Base-by-base conservation (phyloP, 139 green algal genomes). In the Coccomyxa sp. region DNA sequence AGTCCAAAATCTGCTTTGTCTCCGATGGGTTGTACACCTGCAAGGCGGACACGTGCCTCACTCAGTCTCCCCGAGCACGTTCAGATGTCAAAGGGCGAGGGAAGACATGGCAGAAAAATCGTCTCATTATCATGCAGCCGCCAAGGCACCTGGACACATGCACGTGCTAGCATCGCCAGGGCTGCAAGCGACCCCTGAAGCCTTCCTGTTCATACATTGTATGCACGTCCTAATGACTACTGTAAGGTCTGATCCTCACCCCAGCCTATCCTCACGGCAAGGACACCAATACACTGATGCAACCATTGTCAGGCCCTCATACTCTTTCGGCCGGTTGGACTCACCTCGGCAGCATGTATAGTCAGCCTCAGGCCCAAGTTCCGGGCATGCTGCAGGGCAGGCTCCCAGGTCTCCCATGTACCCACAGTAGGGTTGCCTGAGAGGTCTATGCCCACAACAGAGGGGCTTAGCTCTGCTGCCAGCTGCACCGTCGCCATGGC, bases 331-430 rank as follows among this genome's bases (percentile, higher is more conserved):
- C n/a, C n/a, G n/a, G n/a, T n/a, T n/a, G n/a, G n/a, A n/a, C n/a
- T n/a, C n/a, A 89, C 85, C 79, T 97, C 92, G 0, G 75, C 91
- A 14, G 85, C 90, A 78, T 95, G 93, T 73, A 95, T 74, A 24
- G 89, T 93, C 31, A 96, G 79, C 4, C 68, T 55, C 2, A 97
- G 88, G 10, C 90, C 90, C 35, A 77, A 34, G n/a, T 41, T 44
- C 7, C 88, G 77, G 8, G 92, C 91, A 9, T 27, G 7, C 2
- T 83, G 39, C 68, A 93, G 81, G 6, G 91, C 90, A 7, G 82
- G 83, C 58, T 78, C 31, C 90, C 89, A 95, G 12, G 72, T 79
- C 5, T 24, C 64, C 90, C 87, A 95, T 18, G 68, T 12, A 10
- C 89, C 90, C 6, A 93, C 69, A 18, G 55, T 82, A 6, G 92